Conservation (phyloP, 2,329 filamentous ascomycete genomes). For the Apiospora koreana region DNA sequence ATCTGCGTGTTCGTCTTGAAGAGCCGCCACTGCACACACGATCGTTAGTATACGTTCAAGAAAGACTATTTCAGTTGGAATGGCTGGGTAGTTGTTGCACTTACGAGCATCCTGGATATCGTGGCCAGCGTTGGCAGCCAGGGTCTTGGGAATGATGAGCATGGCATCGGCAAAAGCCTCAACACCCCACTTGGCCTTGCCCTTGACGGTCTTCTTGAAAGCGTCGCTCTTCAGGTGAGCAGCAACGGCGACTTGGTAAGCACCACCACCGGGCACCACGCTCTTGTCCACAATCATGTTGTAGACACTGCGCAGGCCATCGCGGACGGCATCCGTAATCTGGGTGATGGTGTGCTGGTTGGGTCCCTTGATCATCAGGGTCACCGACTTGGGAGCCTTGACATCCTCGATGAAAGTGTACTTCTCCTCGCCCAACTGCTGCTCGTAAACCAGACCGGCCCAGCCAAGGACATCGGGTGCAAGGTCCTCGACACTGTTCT, state of each 20-base stretch:
- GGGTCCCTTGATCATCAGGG: constrained; percentile 94
- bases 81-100: constrained; percentile 36
- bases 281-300: constrained; percentile 99
- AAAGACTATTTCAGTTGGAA: not conserved
- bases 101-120: constrained; percentile 93
- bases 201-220: constrained; percentile 90
- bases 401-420: constrained; percentile 99
- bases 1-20: constrained; percentile 84
- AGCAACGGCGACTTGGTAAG: constrained; percentile 94
- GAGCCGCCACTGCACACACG: constrained; percentile 64
- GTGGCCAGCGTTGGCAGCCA: constrained; percentile 93
- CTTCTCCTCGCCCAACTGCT: constrained; percentile 97
- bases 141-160: constrained; percentile 93
- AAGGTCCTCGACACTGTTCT: constrained; percentile 96
- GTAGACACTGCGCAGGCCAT: constrained; percentile 94
- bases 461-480: constrained; percentile 87
- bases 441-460: constrained; percentile 96
- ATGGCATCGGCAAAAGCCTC: constrained; percentile 93
- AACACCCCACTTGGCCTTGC: constrained; percentile 96
- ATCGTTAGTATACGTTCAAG: constrained; percentile 14
- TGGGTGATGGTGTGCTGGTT: constrained; percentile 96
- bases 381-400: constrained; percentile 98
- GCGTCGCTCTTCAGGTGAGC: constrained; percentile 82
- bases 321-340: constrained; percentile 93
- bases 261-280: constrained; percentile 90